Evolutionary conservation across 1,284 basidiomycete genomes (phyloP).

Genomic region (Ceratobasidium sp.): DNA sequence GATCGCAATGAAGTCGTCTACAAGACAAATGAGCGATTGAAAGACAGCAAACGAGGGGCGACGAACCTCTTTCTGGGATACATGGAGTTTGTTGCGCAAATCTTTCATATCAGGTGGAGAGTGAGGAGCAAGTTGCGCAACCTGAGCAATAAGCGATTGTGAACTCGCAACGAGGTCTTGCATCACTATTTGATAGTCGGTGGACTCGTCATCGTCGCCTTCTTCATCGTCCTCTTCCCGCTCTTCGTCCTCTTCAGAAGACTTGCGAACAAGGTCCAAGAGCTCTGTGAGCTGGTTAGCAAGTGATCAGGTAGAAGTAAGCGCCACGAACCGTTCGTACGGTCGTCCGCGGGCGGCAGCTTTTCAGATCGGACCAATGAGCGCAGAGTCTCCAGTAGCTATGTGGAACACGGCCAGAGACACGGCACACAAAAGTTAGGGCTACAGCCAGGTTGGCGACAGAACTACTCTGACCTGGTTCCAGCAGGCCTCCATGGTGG

Average conservation of each 20-base stretch:
- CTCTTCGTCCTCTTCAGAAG: slow-evolving; percentile 23
- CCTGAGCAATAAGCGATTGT: slow-evolving; percentile 41
- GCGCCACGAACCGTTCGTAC: slow-evolving; percentile 27
- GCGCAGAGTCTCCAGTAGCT: slow-evolving; percentile 52
- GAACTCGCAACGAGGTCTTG: slow-evolving; percentile 23
- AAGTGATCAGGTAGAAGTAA: background rate
- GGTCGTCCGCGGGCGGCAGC: slow-evolving; percentile 48
- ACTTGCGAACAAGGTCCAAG: slow-evolving; percentile 33
- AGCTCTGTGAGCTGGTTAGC: slow-evolving; percentile 22
- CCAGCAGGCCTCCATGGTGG: slow-evolving; percentile 89
- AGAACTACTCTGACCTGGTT: slow-evolving; percentile 66
- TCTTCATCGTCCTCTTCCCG: slow-evolving; percentile 23
- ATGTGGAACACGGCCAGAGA: slow-evolving; percentile 41
- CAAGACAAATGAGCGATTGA: background rate
- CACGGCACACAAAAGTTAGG: background rate
- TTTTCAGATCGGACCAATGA: slow-evolving; percentile 66
- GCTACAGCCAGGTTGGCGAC: background rate
- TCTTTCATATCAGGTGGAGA: slow-evolving; percentile 41
- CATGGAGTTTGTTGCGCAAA: slow-evolving; percentile 43
- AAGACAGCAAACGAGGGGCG: background rate
- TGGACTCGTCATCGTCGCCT: slow-evolving; percentile 1
- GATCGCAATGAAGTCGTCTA: slow-evolving; percentile 48
- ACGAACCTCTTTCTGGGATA: slow-evolving; percentile 48
- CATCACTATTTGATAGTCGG: slow-evolving; percentile 34
- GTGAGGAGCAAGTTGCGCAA: slow-evolving; percentile 45